Evolutionary conservation across 306 rosid species (phyloP), one percentile per base, ranked within the genome.

Genomic region (Carpinus fangiana): DNA sequence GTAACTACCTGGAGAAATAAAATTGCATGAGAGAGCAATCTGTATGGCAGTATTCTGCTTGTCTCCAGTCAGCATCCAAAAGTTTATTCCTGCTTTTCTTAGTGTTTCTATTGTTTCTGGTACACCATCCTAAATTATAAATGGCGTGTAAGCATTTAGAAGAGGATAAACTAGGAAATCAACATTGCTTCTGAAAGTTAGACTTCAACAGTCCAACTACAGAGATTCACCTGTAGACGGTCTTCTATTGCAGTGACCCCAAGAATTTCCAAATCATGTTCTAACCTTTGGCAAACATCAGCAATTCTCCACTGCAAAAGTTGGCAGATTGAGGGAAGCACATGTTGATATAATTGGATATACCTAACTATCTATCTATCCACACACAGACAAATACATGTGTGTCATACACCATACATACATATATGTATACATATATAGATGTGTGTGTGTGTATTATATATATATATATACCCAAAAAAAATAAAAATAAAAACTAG

Each of bases 31-130:
- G 81, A 96, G 91, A 80, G 99, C 99, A 79, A 96, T 96, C 81
- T 96, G 99, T 78, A 96, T 87, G 64, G 99, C 98, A 71, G 99
- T 96, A 74, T 88, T 87, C 86, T 96, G 98, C 87, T 96, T 93
- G 91, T 96, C 99, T 73, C 99, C 99, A 3, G 99, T 96, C 72
- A 96, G 91, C 99, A 96, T 93, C 99, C 98, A 96, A 87, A 96
- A 96, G 80, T 96, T 91, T 87, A 96, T 96, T 85, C 99, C 99
- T 59, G 99, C 99, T 87, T 88, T 96, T 85, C 99, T 89, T 51
- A 96, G 81, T 8, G 97, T 73, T 81, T 93, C 96, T 81, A 96
- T 96, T 26, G 99, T 96, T 84, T 93, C 97, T 57, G 99, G 99
- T 60, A 96, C 99, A 34, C 98, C 99, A 80, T 96, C 98, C 99